Conservation (phyloP, 2,329 filamentous ascomycete genomes). For the Colletotrichum liaoningense region DNA sequence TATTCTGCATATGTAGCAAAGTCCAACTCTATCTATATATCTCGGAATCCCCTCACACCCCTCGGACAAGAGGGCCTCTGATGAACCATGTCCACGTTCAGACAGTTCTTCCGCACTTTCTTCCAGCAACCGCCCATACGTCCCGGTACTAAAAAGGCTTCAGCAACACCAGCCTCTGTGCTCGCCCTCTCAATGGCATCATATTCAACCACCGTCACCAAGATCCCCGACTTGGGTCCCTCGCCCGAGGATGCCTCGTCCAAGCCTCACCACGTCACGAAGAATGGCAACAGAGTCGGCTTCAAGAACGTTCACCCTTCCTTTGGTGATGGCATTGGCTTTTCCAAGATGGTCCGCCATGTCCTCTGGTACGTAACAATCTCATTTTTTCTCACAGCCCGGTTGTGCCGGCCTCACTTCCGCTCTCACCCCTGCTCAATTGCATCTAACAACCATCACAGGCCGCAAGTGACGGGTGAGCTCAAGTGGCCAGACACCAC, state of each 20-base stretch:
- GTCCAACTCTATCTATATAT: conserved; percentile 6
- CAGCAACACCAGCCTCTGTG: conserved; percentile 19
- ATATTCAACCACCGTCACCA: conserved; percentile 45
- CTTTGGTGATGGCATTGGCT: conserved; percentile 40
- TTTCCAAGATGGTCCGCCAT: conserved; percentile 42
- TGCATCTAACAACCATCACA: conserved; percentile 32
- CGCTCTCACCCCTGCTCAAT: not conserved
- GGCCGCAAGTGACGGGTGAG: conserved; percentile 54
- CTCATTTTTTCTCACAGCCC: not conserved
- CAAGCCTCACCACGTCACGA: conserved; percentile 61
- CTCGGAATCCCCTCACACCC: not conserved
- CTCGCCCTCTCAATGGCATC: conserved; percentile 37
- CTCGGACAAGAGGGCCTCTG: not conserved
- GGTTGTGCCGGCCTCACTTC: not conserved
- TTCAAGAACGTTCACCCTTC: conserved; percentile 67
- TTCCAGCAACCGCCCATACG: conserved; percentile 17
- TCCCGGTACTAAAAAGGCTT: conserved; percentile 28
- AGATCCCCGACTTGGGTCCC: conserved; percentile 46
- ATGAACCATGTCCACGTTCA: conserved; percentile 26
- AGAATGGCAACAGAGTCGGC: conserved; percentile 50
- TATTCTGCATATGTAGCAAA: not conserved
- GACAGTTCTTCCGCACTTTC: conserved; percentile 20
- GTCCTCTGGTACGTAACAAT: conserved; percentile 49
- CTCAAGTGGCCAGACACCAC: conserved; percentile 68
- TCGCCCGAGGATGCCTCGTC: conserved; percentile 55